phyloP scores from a whole-genome alignment of 2,329 filamentous ascomycete genomes.

The Diaporthe eres region DNA sequence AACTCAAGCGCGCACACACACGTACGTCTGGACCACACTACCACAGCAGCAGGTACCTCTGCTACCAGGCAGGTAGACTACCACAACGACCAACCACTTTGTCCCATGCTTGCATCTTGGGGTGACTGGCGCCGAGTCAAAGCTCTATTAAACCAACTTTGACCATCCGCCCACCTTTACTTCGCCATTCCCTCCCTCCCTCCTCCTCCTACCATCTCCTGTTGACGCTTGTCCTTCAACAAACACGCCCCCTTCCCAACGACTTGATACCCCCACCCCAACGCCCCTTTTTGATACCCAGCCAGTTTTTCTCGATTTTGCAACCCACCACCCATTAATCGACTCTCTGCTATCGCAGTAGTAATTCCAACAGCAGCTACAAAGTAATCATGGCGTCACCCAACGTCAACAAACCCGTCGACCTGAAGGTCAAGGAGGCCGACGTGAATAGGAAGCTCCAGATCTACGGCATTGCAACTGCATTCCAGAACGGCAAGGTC shows the following conservation, averaged over 20 bases:
- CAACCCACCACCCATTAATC: constrained; percentile 8
- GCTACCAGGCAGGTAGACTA: background rate
- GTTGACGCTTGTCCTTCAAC: constrained; percentile 31
- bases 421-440: constrained; percentile 82
- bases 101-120: constrained; percentile 25
- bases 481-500: constrained; percentile 90
- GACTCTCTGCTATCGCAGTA: constrained; percentile 6
- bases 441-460: constrained; percentile 96
- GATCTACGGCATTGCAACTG: constrained; percentile 89
- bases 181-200: background rate
- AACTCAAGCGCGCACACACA: background rate
- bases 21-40: constrained; percentile 10
- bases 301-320: background rate
- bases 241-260: constrained; percentile 4
- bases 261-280: constrained; percentile 38
- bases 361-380: constrained; percentile 22
- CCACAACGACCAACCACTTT: constrained; percentile 5
- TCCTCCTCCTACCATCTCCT: constrained; percentile 5
- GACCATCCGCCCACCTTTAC: constrained; percentile 17
- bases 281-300: constrained; percentile 31
- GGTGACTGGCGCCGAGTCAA: constrained; percentile 31
- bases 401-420: constrained; percentile 79
- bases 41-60: constrained; percentile 3
- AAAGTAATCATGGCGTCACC: constrained; percentile 42
- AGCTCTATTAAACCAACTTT: constrained; percentile 39